Conservation (phyloP, 2,329 filamentous ascomycete species). For the Talaromyces sp. region DNA sequence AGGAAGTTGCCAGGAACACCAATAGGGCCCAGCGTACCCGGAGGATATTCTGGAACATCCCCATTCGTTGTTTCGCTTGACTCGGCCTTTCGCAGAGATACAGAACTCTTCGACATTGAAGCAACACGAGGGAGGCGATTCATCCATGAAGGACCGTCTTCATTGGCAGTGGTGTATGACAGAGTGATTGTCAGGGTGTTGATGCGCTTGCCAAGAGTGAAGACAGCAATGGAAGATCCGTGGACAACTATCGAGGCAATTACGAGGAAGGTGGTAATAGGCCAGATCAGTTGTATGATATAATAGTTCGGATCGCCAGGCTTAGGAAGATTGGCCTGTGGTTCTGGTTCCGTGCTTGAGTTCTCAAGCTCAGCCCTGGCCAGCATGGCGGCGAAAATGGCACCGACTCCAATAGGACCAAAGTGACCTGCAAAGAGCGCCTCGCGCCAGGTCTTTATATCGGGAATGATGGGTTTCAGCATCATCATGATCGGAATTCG, state of each 20-base stretch:
- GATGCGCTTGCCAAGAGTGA: conserved; percentile 95
- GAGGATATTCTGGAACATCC: conserved; percentile 54
- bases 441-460: conserved; percentile 97
- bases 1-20: conserved; percentile 71
- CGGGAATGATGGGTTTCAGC: conserved; percentile 87
- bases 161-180: conserved; percentile 87
- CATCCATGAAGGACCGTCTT: conserved; percentile 91
- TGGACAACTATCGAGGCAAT: conserved; percentile 92
- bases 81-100: conserved; percentile 68
- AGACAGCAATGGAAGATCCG: conserved; percentile 96
- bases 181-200: conserved; percentile 93
- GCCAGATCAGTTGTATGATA: conserved; percentile 85
- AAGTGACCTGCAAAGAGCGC: conserved; percentile 96
- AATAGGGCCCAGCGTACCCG: conserved; percentile 65
- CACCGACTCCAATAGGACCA: conserved; percentile 92
- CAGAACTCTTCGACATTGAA: conserved; percentile 73
- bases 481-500: conserved; percentile 91
- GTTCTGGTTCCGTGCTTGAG: conserved; percentile 66
- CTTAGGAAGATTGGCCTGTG: conserved; percentile 49
- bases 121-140: conserved; percentile 77
- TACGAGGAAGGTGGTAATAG: conserved; percentile 88
- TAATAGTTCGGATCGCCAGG: conserved; percentile 56
- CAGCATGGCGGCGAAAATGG: conserved; percentile 90
- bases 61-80: conserved; percentile 55
- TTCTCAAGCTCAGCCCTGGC: conserved; percentile 86